Conservation (phyloP, 306 rosid genomes). For the Medicago lupulina region DNA sequence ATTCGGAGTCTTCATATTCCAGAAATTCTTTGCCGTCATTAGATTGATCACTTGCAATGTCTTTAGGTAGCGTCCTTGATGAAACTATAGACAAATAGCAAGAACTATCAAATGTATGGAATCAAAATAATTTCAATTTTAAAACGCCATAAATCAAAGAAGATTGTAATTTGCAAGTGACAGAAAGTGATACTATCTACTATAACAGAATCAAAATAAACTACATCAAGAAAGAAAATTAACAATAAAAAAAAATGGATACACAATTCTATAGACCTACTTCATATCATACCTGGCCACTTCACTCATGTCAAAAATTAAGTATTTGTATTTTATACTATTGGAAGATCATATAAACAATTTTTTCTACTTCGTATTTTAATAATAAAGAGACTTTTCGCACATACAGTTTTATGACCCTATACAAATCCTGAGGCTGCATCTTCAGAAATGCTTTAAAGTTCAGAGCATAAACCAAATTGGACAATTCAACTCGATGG, state of each 20-base stretch:
- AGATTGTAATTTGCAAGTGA: conserved; percentile 1
- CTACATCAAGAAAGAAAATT: conserved; percentile 17
- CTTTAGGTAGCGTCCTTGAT: conserved; percentile 50
- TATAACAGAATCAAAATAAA: conserved; percentile 18
- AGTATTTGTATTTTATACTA: conserved; percentile 7
- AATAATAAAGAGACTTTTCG: background rate
- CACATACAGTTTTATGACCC: background rate
- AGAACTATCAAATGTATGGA: conserved; percentile 39
- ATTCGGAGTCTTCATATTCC: conserved; percentile 53
- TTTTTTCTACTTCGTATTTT: conserved; percentile 1
- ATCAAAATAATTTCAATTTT: conserved; percentile 28
- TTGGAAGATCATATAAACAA: conserved; percentile 7
- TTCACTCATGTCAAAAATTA: conserved; percentile 24
- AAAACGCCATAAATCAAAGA: conserved; percentile 27
- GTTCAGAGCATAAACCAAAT: background rate
- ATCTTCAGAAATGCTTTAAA: too few species aligned
- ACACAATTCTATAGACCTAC: conserved; percentile 1
- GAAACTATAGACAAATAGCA: conserved; percentile 60
- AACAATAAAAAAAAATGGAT: conserved; percentile 18
- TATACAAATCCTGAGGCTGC: too few species aligned
- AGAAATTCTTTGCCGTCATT: conserved; percentile 47
- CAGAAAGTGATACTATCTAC: conserved; percentile 32
- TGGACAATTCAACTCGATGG: background rate
- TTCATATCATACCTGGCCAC: conserved; percentile 8
- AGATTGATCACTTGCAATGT: conserved; percentile 53